Evolutionary conservation across 495 filamentous ascomycete genomes (phyloP).

Genomic region (Hypoxylon lienhwacheense): DNA sequence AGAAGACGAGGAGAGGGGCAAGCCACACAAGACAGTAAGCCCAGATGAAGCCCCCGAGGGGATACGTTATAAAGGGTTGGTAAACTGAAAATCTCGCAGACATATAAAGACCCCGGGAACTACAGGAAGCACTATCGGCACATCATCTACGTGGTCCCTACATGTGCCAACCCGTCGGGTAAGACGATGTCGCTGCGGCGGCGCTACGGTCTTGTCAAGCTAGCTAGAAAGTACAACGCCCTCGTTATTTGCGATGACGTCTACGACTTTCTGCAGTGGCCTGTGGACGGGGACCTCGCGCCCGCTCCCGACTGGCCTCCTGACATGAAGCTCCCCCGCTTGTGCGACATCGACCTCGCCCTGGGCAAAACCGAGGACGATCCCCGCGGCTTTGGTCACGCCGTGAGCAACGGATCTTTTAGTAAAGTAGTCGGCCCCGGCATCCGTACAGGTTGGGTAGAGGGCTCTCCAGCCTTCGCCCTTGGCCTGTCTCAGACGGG

Average conservation of each 20-base stretch:
- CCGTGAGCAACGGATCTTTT: slow-evolving; percentile 73
- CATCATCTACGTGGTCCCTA: slow-evolving; percentile 75
- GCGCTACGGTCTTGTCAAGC: slow-evolving; percentile 59
- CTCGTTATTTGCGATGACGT: slow-evolving; percentile 76
- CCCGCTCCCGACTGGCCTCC: too few relatives aligned
- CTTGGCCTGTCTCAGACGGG: slow-evolving; percentile 63
- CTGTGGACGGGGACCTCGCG: slow-evolving; percentile 38
- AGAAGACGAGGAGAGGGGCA: too few relatives aligned
- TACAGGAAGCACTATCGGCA: slow-evolving; percentile 69
- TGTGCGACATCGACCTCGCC: slow-evolving; percentile 76
- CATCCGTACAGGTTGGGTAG: slow-evolving; percentile 71
- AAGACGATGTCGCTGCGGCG: slow-evolving; percentile 66
- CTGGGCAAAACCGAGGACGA: slow-evolving; percentile 60
- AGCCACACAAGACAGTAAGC: slow-evolving; percentile 41
- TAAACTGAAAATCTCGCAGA: too few relatives aligned
- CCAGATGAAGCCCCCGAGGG: too few relatives aligned
- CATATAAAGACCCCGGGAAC: too few relatives aligned
- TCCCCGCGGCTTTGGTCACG: slow-evolving; percentile 64
- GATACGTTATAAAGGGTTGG: too few relatives aligned
- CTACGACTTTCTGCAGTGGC: slow-evolving; percentile 77
- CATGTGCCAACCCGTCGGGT: slow-evolving; percentile 73
- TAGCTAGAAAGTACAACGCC: slow-evolving; percentile 72
- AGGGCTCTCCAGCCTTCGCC: slow-evolving; percentile 65
- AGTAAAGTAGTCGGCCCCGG: slow-evolving; percentile 76
- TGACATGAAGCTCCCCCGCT: slow-evolving; percentile 54